Evolutionary conservation across 2,329 filamentous ascomycete genomes (phyloP), one percentile per base, ranked within the genome.

Genomic region (Elsinoe necatrix): DNA sequence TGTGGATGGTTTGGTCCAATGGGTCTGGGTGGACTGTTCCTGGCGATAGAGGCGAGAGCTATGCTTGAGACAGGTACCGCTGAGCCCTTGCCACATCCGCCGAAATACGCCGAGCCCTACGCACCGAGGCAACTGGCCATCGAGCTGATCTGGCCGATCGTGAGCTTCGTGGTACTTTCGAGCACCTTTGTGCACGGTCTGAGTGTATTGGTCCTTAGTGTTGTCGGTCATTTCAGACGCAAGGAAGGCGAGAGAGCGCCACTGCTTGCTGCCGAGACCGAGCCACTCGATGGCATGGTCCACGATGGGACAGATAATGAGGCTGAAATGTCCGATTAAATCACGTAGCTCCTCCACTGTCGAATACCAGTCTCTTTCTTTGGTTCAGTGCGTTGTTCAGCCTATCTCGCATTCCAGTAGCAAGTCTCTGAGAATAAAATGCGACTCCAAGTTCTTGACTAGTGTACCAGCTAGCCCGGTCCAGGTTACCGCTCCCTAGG

Each of bases 391-490:
- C 58, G 9, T 25, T n/a, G 23, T 61, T 47, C 43, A 68, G 45
- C 14, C 25, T 42, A 8, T 57, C 34, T 31, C 54, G 50, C 16
- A 64, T 56, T 52, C 56, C 47, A 21, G 34, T 57, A 7, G 74
- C 73, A 35, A 79, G 62, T 0, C 68, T 66, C 6, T 56, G 62
- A 3, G 72, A 73, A 54, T 78, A 76, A 42, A 82, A 74, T 1
- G 77, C 77, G 27, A 93, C 74, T 1, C 88, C 88, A 20, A 93
- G 73, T 71, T 95, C 89, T 70, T 93, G 89, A 68, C 86, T 91
- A 4, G 89, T 93, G 70, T 82, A 91, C 86, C 87, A 93, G 66
- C 86, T 91, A 6, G 89, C 87, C 1, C 88, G 80, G 70, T 95
- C 89, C 77, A 91, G 82, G 67, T 95, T 95, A 1, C 87, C 88